Conservation (phyloP, 306 rosid species). For the Trifolium fragiferum region DNA sequence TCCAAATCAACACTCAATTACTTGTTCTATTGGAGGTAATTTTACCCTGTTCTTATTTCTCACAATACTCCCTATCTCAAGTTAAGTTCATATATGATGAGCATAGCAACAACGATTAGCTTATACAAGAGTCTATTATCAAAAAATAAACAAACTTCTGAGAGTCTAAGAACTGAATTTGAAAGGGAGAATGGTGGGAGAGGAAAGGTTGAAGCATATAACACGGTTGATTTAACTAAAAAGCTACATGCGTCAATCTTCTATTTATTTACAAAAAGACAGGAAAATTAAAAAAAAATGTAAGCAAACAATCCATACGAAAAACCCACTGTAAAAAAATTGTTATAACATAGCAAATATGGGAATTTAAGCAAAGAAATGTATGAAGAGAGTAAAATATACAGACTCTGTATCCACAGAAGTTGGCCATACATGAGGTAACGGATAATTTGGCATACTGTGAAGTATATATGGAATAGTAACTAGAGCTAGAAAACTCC, state of each 20-base stretch:
- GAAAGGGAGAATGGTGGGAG: too few relatives aligned
- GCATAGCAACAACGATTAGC: too few relatives aligned
- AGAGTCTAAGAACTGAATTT: too few relatives aligned
- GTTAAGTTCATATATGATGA: too few relatives aligned
- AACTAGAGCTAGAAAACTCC: constrained; percentile 47
- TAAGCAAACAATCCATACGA: not conserved
- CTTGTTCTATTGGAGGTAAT: too few relatives aligned
- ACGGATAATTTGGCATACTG: constrained; percentile 31
- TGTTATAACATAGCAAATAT: not conserved
- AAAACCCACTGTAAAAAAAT: not conserved
- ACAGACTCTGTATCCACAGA: constrained; percentile 39
- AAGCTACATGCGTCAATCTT: not conserved
- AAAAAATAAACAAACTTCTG: too few relatives aligned
- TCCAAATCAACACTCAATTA: too few relatives aligned
- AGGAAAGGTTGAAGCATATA: not conserved
- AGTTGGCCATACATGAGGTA: constrained; percentile 30
- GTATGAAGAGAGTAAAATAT: constrained; percentile 22
- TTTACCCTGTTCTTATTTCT: too few relatives aligned
- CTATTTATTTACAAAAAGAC: not conserved
- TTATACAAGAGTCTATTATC: too few relatives aligned
- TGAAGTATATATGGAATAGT: constrained; percentile 20
- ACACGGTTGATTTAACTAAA: not conserved
- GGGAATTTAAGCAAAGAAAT: constrained; percentile 27
- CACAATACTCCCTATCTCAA: too few relatives aligned
- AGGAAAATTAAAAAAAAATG: not conserved